Percentiles rank a stretch among this genome's conserved stretches.
These are phyloP conservation scores for Annulohypoxylon bovei DNA, from an alignment of 495 filamentous ascomycete genomes.

Conservation along the genomic window DNA sequence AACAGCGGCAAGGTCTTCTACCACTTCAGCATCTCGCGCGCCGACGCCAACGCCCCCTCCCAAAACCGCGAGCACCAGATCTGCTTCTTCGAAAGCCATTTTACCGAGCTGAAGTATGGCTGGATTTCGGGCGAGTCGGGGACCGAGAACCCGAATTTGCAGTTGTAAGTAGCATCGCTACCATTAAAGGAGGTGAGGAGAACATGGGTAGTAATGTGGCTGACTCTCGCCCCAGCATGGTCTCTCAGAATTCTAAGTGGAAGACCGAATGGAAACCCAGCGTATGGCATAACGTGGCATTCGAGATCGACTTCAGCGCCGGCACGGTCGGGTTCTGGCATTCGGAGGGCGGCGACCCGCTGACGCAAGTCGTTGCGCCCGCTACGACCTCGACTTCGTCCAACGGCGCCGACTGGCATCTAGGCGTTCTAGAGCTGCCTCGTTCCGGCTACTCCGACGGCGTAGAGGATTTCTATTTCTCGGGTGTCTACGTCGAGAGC, in stretches of 20 bases:
- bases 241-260: conserved; percentile 53
- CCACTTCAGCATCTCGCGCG: conserved; percentile 70
- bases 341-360: conserved; percentile 65
- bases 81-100: conserved; percentile 75
- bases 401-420: conserved; percentile 78
- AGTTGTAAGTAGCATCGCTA: conserved; percentile 43
- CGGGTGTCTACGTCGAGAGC: conserved; percentile 75
- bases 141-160: conserved; percentile 59
- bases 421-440: conserved; percentile 74
- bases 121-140: conserved; percentile 68
- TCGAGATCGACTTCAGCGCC: conserved; percentile 69
- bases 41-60: conserved; percentile 64
- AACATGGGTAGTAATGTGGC: not conserved
- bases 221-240: conserved; percentile 45
- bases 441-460: conserved; percentile 62
- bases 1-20: conserved; percentile 69
- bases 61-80: conserved; percentile 73
- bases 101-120: conserved; percentile 78
- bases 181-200: not conserved
- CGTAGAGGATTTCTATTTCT: conserved; percentile 76
- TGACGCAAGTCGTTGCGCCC: conserved; percentile 66
- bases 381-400: conserved; percentile 68
- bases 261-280: conserved; percentile 60
- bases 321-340: conserved; percentile 75
- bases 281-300: conserved; percentile 79